Conservation (phyloP, 1,284 basidiomycete species). For the Naganishia sp. region DNA sequence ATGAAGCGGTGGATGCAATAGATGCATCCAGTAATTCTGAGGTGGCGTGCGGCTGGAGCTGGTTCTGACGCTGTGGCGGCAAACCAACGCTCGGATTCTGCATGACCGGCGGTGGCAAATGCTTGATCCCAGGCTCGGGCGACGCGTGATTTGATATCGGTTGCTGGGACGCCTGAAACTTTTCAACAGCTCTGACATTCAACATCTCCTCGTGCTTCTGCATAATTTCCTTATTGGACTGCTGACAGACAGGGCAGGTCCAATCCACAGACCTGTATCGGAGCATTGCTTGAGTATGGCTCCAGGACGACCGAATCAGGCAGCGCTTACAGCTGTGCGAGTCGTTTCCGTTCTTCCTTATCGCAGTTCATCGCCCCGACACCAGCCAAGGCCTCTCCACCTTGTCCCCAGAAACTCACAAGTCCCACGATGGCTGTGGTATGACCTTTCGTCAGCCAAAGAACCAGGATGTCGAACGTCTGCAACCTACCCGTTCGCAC, state of each 20-base stretch:
- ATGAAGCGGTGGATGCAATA: background rate
- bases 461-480: constrained; percentile 30
- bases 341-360: constrained; percentile 70
- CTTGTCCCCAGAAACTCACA: constrained; percentile 86
- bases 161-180: background rate
- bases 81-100: too few species aligned
- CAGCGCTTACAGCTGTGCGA: constrained; percentile 70
- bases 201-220: constrained; percentile 58
- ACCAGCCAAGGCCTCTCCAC: constrained; percentile 76
- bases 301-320: background rate
- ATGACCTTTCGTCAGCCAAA: constrained; percentile 2
- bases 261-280: constrained; percentile 70
- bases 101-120: background rate
- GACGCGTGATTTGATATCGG: background rate
- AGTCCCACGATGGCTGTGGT: constrained; percentile 79
- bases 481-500: constrained; percentile 73
- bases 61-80: background rate
- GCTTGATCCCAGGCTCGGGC: background rate
- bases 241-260: constrained; percentile 74
- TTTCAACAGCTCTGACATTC: constrained; percentile 1
- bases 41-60: background rate
- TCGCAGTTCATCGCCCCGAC: constrained; percentile 86
- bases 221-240: constrained; percentile 67
- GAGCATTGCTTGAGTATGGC: too few species aligned
- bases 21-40: background rate